phyloP scores from a whole-genome alignment of 2,329 filamentous ascomycete species.

The Fusarium subglutinans region DNA sequence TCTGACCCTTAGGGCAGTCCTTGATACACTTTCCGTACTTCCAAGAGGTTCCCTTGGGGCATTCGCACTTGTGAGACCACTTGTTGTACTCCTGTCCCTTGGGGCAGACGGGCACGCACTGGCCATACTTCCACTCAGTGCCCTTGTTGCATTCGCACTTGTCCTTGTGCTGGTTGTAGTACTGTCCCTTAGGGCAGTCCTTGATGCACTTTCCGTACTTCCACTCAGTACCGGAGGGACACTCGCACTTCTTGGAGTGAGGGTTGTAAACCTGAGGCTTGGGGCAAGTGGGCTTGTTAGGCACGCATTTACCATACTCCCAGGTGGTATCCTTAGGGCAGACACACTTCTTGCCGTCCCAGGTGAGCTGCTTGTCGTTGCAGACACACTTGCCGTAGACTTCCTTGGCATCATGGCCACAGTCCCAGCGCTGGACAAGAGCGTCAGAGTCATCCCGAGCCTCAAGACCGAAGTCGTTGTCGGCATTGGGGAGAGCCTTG shows the following conservation, averaged over 20 bases:
- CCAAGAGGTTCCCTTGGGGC: constrained; percentile 8
- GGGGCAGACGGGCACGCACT: constrained; percentile 13
- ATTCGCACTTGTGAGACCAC: constrained; percentile 9
- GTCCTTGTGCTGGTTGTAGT: not conserved
- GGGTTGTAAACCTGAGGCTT: constrained; percentile 6
- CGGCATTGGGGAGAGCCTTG: constrained; percentile 34
- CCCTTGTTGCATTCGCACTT: constrained; percentile 21
- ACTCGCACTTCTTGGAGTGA: constrained; percentile 15
- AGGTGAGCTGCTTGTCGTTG: constrained; percentile 5
- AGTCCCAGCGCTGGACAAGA: constrained; percentile 20
- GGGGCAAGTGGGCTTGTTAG: not conserved
- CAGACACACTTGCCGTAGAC: constrained; percentile 25
- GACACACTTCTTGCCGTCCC: constrained; percentile 7
- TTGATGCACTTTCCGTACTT: constrained; percentile 12
- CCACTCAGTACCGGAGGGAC: too few relatives aligned
- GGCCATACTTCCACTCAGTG: not conserved
- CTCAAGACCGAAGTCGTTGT: constrained; percentile 27
- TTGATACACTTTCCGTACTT: constrained; percentile 12
- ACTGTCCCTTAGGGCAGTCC: constrained; percentile 3
- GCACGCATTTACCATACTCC: constrained; percentile 16
- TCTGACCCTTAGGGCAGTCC: constrained; percentile 6
- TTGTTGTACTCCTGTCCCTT: constrained; percentile 20
- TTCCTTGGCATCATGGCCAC: constrained; percentile 15
- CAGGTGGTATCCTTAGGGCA: constrained; percentile 2
- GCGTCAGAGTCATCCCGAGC: constrained; percentile 12